phyloP scores from a whole-genome alignment of 2,329 filamentous ascomycete species.

The Pseudopithomyces maydicus region DNA sequence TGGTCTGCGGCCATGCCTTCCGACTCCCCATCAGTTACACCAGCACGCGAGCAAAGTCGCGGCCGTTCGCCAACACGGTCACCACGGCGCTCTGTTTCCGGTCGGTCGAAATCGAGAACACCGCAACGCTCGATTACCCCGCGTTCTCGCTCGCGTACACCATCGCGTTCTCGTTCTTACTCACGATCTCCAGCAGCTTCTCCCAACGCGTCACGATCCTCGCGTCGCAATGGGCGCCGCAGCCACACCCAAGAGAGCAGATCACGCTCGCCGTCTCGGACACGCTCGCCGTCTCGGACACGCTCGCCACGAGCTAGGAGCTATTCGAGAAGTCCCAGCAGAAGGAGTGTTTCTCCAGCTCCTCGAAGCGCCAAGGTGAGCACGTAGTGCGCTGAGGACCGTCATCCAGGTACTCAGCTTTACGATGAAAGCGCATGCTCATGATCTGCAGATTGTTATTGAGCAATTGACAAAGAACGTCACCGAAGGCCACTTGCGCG shows the following conservation, averaged over 20 bases:
- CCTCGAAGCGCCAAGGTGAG: conserved; percentile 47
- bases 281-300: conserved; percentile 15
- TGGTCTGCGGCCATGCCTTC: conserved; percentile 13
- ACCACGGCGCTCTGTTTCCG: conserved; percentile 27
- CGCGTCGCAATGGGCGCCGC: conserved; percentile 44
- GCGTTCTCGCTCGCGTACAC: conserved; percentile 44
- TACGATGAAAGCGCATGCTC: conserved; percentile 6
- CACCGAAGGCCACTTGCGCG: conserved; percentile 81
- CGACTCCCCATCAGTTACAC: conserved; percentile 29
- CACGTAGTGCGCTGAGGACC: neutral
- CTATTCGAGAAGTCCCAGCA: conserved; percentile 41
- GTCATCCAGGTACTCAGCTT: conserved; percentile 5
- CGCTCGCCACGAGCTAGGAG: conserved; percentile 35
- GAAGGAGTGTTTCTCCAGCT: conserved; percentile 38
- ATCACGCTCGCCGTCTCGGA: conserved; percentile 29
- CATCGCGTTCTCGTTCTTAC: conserved; percentile 40
- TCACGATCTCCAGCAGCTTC: conserved; percentile 26
- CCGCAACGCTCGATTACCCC: conserved; percentile 45
- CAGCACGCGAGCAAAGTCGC: conserved; percentile 30
- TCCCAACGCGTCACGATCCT: conserved; percentile 22
- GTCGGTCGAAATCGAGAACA: conserved; percentile 36
- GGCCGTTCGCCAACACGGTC: conserved; percentile 46
- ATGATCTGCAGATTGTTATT: conserved; percentile 75
- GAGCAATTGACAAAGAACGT: conserved; percentile 96
- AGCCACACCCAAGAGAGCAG: conserved; percentile 37